Evolutionary conservation across 2,329 filamentous ascomycete species (phyloP).

Genomic region (Rhynchosporium secalis): DNA sequence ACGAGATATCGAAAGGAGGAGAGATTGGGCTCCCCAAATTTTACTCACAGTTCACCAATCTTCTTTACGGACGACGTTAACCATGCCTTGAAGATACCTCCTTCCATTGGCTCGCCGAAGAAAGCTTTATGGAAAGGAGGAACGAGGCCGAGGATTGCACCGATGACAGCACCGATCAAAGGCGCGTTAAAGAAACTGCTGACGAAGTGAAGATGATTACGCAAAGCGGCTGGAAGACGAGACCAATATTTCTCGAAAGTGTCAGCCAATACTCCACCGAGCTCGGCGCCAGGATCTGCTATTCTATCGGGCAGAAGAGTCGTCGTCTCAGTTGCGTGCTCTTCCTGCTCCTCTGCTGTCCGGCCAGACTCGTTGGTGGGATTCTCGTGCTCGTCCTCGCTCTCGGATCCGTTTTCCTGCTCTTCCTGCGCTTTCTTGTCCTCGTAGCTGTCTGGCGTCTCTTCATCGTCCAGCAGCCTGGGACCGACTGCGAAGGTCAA

Average conservation of each 20-base stretch:
- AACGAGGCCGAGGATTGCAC: conserved; percentile 57
- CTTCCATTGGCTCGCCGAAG: conserved; percentile 56
- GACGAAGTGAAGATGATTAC: conserved; percentile 39
- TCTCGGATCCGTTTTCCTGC: conserved; percentile 26
- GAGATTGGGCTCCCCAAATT: too few species aligned
- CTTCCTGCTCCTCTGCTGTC: conserved; percentile 33
- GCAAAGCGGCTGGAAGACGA: conserved; percentile 30
- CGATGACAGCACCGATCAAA: conserved; percentile 58
- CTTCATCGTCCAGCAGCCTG: conserved; percentile 47
- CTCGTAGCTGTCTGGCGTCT: conserved; percentile 37
- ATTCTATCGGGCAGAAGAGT: conserved; percentile 27
- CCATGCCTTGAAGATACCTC: conserved; percentile 66
- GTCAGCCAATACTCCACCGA: not conserved
- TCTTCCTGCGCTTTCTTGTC: conserved; percentile 24
- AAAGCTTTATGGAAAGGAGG: conserved; percentile 61
- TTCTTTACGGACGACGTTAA: conserved; percentile 61
- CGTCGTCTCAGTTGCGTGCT: conserved; percentile 29
- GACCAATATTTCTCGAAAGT: conserved; percentile 14
- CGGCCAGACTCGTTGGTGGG: conserved; percentile 32
- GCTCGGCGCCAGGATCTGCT: conserved; percentile 3
- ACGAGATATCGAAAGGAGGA: too few species aligned
- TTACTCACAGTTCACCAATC: conserved; percentile 51
- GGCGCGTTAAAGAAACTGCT: conserved; percentile 59
- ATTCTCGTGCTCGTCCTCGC: conserved; percentile 34
- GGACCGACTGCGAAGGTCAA: conserved; percentile 64